phyloP scores from a whole-genome alignment of 2,329 filamentous ascomycete species.

The Neonectria punicea region DNA sequence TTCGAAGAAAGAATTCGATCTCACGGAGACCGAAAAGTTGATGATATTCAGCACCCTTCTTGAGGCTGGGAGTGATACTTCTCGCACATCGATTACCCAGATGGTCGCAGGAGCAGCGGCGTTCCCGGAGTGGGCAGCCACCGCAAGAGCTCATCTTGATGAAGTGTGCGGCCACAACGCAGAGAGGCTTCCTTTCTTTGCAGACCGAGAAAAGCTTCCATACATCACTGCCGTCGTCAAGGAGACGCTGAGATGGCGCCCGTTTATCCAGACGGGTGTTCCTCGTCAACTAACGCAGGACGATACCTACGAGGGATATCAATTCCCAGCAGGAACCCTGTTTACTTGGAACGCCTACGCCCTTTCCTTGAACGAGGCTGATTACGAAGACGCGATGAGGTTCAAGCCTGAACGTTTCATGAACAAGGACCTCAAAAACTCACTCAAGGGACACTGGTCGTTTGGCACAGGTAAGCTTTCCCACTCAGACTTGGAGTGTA shows the following conservation, averaged over 20 bases:
- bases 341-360: background rate
- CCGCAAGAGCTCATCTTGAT: too few species aligned
- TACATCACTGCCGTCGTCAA: slow-evolving; percentile 57
- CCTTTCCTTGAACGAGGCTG: background rate
- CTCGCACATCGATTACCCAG: background rate
- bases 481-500: background rate
- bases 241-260: slow-evolving; percentile 43
- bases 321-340: background rate
- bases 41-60: slow-evolving; percentile 1
- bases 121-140: background rate
- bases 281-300: background rate
- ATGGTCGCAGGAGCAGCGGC: background rate
- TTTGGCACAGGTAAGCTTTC: background rate
- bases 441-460: background rate
- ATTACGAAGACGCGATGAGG: background rate
- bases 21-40: background rate
- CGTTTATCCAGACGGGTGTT: background rate
- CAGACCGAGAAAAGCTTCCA: slow-evolving; percentile 51
- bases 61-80: background rate
- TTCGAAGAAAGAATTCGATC: background rate
- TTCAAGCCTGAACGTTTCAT: background rate
- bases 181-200: slow-evolving; percentile 47
- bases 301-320: background rate
- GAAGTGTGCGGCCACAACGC: too few species aligned
- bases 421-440: background rate